Evolutionary conservation across 768 basidiomycete genomes (phyloP), one percentile per base, ranked within the genome.

Genomic region (Jaapia argillacea): DNA sequence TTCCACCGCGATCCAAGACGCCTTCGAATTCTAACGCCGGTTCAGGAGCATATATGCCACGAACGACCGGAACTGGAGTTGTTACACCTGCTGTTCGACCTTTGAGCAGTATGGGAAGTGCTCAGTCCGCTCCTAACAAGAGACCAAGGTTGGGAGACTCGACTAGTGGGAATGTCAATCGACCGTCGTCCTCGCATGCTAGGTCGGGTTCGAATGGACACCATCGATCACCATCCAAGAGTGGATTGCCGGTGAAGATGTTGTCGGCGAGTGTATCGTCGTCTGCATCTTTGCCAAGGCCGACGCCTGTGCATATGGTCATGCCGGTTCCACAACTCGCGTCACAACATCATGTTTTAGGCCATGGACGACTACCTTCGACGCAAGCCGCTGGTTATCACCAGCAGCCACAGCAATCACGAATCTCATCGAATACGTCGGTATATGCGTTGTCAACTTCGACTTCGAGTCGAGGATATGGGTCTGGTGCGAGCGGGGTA

Each of bases 51-150:
- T 61, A n/a, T 48, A 48, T 36, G 46, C 46, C 42, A 27, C 43
- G 1, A 62, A 58, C 62, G 49, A 62, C 52, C n/a, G 71, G 72
- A 1, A 62, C 62, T n/a, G n/a, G n/a, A n/a, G n/a, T n/a, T 2
- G 72, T 80, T 26, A 85, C 81, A 5, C 79, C 85, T 2, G 79
- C 79, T 3, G 70, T 83, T 21, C 71, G 81, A 24, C 64, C 75
- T 3, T 69, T 68, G 24, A 69, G 76, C 0, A 70, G 68, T 35
- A 62, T 64, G 48, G 60, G 60, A 39, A n/a, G n/a, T n/a, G n/a
- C n/a, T n/a, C 69, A 70, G 16, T 77, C 77, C 1, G 68, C 67
- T 18, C 74, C 81, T 18, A 77, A 69, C 48, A 86, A 86, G 56
- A 71, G 82, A 43, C 77, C 72, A 57, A 75, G 69, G 44, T 60